These are phyloP conservation scores for Jamesozyma spencerorum DNA, from an alignment of 805 yeast species.

Conservation along the genomic window DNA sequence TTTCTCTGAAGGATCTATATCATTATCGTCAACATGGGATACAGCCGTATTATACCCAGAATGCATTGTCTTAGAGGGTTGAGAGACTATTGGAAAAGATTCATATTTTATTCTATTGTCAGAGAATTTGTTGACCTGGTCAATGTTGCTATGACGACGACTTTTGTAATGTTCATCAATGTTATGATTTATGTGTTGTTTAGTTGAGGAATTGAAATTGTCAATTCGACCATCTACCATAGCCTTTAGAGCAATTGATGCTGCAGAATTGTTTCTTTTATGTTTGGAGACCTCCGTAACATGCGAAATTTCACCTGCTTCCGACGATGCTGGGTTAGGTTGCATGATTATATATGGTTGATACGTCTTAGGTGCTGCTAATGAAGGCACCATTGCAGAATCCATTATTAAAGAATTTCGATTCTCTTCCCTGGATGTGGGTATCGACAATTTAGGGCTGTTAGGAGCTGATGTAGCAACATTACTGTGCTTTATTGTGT, in stretches of 20 bases:
- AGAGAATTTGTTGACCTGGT: not conserved
- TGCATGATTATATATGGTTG: conserved; percentile 46
- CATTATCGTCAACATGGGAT: not conserved
- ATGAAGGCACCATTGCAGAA: conserved; percentile 34
- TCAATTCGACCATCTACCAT: conserved; percentile 50
- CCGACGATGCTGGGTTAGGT: conserved; percentile 16
- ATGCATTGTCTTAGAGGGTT: not conserved
- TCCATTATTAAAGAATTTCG: conserved; percentile 28
- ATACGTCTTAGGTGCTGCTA: conserved; percentile 62
- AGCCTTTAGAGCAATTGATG: conserved; percentile 60
- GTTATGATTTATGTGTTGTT: too few species aligned
- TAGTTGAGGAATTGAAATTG: not conserved
- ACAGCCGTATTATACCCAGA: not conserved
- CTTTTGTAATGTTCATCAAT: not conserved
- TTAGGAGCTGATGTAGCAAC: too few species aligned
- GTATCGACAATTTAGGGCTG: conserved; percentile 10
- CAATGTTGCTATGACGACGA: not conserved
- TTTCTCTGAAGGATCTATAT: too few species aligned
- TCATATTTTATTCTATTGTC: not conserved
- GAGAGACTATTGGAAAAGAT: not conserved
- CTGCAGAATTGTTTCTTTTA: conserved; percentile 39
- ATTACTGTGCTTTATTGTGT: too few species aligned
- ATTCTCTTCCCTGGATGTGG: conserved; percentile 21
- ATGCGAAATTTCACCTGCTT: not conserved
- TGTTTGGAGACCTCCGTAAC: conserved; percentile 19